Evolutionary conservation across 164 flowering plant genomes (phyloP).

Genomic region (Chimonanthus praecox): DNA sequence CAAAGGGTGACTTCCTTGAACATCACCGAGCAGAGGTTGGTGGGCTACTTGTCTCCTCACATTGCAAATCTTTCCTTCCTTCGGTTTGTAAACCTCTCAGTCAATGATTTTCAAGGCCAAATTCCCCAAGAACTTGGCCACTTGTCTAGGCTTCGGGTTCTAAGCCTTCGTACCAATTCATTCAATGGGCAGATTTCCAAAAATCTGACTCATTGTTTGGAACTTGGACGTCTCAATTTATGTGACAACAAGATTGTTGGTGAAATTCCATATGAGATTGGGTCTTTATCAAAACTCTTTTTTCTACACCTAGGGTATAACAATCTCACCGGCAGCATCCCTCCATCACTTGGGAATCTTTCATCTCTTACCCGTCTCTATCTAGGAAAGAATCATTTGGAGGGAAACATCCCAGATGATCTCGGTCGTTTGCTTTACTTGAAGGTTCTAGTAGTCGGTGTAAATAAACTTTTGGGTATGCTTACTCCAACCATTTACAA

Average conservation of each 20-base stretch:
- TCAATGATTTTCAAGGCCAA: constrained; percentile 15
- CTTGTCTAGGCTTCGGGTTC: constrained; percentile 18
- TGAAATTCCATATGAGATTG: background rate
- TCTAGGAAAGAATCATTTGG: fast-evolving
- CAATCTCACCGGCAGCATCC: background rate
- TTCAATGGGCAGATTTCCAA: constrained; percentile 27
- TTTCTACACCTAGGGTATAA: background rate
- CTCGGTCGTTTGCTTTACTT: background rate
- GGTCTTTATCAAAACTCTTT: background rate
- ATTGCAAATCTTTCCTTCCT: too few relatives aligned
- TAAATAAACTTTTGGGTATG: background rate
- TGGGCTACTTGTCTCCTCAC: too few relatives aligned
- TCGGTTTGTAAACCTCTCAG: too few relatives aligned
- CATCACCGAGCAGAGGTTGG: too few relatives aligned
- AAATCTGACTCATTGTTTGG: constrained; percentile 11
- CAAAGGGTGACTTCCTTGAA: too few relatives aligned
- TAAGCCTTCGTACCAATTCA: constrained; percentile 27
- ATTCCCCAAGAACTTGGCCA: constrained; percentile 26
- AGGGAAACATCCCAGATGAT: background rate
- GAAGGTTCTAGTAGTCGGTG: fast-evolving
- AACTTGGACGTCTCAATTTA: constrained; percentile 23
- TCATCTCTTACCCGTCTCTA: background rate
- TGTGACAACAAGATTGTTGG: background rate
- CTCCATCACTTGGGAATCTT: background rate
- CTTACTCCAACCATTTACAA: background rate